Evolutionary conservation across 1,139 yeast genomes (phyloP), one percentile per base, ranked within the genome.

Genomic region (Candida mesenterica): DNA sequence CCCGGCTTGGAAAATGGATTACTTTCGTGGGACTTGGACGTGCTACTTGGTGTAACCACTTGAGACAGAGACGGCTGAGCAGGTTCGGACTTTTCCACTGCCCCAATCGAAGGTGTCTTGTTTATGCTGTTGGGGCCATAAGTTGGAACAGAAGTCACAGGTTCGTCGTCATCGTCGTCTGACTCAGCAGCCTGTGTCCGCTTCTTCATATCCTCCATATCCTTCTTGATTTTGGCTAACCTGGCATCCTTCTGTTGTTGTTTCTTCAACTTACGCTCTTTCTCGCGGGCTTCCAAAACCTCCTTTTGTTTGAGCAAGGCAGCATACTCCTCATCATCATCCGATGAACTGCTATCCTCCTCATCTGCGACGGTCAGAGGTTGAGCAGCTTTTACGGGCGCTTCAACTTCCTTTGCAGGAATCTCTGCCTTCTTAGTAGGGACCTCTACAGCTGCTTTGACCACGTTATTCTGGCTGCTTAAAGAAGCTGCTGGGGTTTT

Each of bases 141-240:
- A 26, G 63, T 57, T 3, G 64, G 62, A 16, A 55, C 65, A 3
- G 50, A 41, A 3, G 57, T 37, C 3, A 52, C 59, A 4, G 63
- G 62, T 20, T 44, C 55, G 15, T 40, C 59, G 15, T 59, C 68
- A 29, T 61, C 75, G 3, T 18, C 20, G 41, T 59, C 74, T 40
- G 59, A 72, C 37, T 57, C 64, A 28, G 62, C 64, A 30, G 57
- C 62, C 24, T 59, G 57, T 24, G 57, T 62, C 38, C 55, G 56
- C 33, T 52, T 53, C 45, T 62, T 77, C 47, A 75, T 44, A n/a
- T 62, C 79, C 42, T 77, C 82, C 82, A 80, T 77, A 59, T 86
- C 84, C 42, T 71, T 76, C 50, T 68, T 72, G 40, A 82, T 61
- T 39, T 71, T 72, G 1, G 84, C 86, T 43, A 80, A 59, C 33